Evolutionary conservation across 106 monocot genomes (phyloP).

Genomic region (Dioscorea zingiberensis): DNA sequence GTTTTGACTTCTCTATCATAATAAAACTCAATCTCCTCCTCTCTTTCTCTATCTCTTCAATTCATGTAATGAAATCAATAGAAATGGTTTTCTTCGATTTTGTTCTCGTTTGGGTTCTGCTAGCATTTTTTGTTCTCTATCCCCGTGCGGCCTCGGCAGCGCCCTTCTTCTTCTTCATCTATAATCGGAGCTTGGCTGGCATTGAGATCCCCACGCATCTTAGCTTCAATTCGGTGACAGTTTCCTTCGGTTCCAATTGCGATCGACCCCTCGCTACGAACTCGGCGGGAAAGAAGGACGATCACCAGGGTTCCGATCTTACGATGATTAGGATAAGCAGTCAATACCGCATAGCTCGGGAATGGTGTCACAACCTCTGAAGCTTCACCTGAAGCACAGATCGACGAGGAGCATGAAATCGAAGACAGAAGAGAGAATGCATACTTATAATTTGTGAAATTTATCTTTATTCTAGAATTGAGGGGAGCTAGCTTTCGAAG

Average conservation of each 20-base stretch:
- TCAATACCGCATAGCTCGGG: background rate
- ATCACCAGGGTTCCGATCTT: too few relatives aligned
- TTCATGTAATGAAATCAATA: background rate
- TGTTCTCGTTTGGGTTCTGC: background rate
- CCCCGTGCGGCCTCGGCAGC: background rate
- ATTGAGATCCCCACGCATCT: constrained; percentile 39
- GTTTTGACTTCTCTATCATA: background rate
- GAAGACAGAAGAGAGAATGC: constrained; percentile 14
- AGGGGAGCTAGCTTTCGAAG: too few relatives aligned
- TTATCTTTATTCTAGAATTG: too few relatives aligned
- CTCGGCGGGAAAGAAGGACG: background rate
- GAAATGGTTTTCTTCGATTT: background rate
- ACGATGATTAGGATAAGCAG: background rate
- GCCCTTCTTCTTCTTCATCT: background rate
- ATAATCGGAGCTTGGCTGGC: constrained; percentile 6
- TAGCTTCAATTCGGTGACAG: constrained; percentile 37
- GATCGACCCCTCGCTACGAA: background rate
- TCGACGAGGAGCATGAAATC: constrained; percentile 2
- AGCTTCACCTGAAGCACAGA: constrained; percentile 54
- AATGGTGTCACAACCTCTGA: constrained; percentile 18
- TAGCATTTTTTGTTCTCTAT: background rate
- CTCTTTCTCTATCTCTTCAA: background rate
- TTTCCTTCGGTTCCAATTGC: background rate
- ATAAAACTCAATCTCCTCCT: background rate
- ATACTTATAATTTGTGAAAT: too few relatives aligned